Evolutionary conservation across 768 basidiomycete genomes (phyloP).

Genomic region (Chalciporus pseudorubinellus): DNA sequence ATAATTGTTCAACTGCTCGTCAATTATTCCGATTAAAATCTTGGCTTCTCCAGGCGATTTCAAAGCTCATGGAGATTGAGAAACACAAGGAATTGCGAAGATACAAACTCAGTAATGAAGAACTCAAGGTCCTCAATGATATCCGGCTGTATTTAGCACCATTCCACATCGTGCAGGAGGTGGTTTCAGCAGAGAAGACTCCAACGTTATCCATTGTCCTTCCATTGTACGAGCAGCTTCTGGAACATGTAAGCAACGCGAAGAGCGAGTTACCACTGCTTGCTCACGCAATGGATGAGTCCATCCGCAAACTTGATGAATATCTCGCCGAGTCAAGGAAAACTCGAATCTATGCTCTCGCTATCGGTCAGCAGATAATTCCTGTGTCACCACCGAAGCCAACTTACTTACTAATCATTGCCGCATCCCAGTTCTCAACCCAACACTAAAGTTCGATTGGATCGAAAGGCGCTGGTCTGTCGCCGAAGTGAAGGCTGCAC

Average conservation of each 20-base stretch:
- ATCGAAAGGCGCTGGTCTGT: constrained; percentile 2
- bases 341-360: constrained; percentile 12
- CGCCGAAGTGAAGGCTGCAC: no score
- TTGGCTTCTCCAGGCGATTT: constrained; percentile 12
- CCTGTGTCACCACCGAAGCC: neutral
- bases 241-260: no score
- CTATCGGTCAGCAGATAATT: constrained; percentile 1
- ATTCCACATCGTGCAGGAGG: neutral
- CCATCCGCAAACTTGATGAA: no score
- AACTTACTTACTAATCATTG: neutral
- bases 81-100: neutral
- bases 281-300: no score
- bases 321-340: constrained; percentile 5
- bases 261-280: no score
- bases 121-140: neutral
- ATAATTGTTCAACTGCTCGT: neutral
- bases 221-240: neutral
- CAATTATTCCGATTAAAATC: neutral
- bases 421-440: constrained; percentile 13
- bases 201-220: neutral
- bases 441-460: constrained; percentile 13
- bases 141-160: neutral
- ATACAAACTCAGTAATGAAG: neutral
- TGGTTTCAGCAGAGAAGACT: neutral
- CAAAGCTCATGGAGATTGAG: neutral